Evolutionary conservation across 2,329 filamentous ascomycete species (phyloP), one percentile per base, ranked within the genome.

Genomic region (Colletotrichum nymphaeae): DNA sequence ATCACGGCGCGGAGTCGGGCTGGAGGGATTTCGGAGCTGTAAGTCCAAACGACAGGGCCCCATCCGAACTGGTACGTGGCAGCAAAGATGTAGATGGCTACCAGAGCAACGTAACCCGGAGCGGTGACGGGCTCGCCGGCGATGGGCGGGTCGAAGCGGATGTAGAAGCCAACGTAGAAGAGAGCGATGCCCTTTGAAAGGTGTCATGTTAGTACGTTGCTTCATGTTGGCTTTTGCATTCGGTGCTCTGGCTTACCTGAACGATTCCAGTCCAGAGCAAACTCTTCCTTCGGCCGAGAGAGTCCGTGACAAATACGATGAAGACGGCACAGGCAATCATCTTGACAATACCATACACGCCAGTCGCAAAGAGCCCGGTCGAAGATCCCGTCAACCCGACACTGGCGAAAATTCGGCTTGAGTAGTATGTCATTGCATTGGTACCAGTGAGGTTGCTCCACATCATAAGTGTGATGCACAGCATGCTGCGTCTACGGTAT

Each of bases 321-420:
- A 74, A 78, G 19, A 78, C 19, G 3, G 71, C 42, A 12, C 75
- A 77, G 22, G 73, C 65, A 24, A 77, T 67, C 62, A 76, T 74
- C 67, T 92, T 92, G 75, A 92, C 88, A 1, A 92, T 88, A 14
- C 90, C 91, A 75, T 92, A 93, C 67, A 93, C 88, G 26, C 91
- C 91, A 0, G 91, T 93, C 0, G 90, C 91, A 24, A 93, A 83
- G 74, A 93, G 87, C 26, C 85, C 84, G 3, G 87, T 87, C 78
- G 87, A 88, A 4, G 88, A 89, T 4, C 90, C 90, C 1, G 78
- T 84, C 65, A 93, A 85, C 28, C 91, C 91, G 56, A 93, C 88
- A 22, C 86, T 88, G 74, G 86, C 84, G 83, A 93, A 93, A n/a
- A 93, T 88, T 1, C 88, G 90, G 0, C 91, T 90, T 0, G 85